phyloP scores from a whole-genome alignment of 495 filamentous ascomycete species.

The Penicillium alfredii region DNA sequence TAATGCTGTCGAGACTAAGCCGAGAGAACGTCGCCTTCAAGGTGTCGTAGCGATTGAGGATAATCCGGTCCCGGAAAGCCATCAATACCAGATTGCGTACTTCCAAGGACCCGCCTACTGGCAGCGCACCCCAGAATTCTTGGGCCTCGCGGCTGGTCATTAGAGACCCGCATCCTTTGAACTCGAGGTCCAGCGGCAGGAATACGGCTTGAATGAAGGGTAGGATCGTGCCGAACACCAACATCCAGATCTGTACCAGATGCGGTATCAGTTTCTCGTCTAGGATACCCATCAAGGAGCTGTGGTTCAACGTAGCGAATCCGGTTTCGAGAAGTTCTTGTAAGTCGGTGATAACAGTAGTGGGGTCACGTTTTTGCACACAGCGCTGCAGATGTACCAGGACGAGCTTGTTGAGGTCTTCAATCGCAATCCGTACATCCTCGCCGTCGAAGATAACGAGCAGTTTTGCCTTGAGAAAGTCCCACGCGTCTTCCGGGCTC shows the following conservation, averaged over 20 bases:
- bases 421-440: conserved; percentile 79
- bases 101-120: conserved; percentile 57
- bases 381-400: conserved; percentile 74
- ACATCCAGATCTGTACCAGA: conserved; percentile 88
- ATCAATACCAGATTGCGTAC: conserved; percentile 83
- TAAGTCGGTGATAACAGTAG: conserved; percentile 70
- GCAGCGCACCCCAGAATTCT: conserved; percentile 78
- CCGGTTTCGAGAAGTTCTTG: conserved; percentile 74
- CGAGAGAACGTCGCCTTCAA: conserved; percentile 88
- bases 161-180: conserved; percentile 73
- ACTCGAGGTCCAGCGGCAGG: conserved; percentile 88
- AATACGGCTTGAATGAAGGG: conserved; percentile 97
- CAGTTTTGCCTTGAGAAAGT: conserved; percentile 83
- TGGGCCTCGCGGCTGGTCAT: conserved; percentile 69
- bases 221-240: conserved; percentile 81
- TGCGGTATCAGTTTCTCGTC: conserved; percentile 81
- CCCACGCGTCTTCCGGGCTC: conserved; percentile 90
- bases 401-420: conserved; percentile 90
- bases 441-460: conserved; percentile 90
- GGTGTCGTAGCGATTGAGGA: conserved; percentile 76
- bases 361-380: conserved; percentile 59
- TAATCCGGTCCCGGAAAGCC: conserved; percentile 82
- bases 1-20: conserved; percentile 75
- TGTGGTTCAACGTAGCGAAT: conserved; percentile 79
- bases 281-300: conserved; percentile 58